phyloP scores from a whole-genome alignment of 139 green algal species.

The Nannochloris sp. region DNA sequence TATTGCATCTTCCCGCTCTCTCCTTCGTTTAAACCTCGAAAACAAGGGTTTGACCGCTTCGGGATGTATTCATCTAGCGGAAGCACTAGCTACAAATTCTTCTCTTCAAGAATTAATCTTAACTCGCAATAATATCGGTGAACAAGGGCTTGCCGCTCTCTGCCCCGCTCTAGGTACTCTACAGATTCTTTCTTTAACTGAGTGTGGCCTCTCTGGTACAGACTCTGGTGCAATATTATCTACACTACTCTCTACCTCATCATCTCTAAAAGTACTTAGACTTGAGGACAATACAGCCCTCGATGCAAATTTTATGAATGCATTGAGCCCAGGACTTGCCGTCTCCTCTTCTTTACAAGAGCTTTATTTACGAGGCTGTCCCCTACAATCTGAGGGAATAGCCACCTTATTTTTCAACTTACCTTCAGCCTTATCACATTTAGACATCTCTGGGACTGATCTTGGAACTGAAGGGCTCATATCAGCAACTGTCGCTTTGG shows the following conservation, averaged over 20 bases:
- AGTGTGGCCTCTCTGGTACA: constrained; percentile 1
- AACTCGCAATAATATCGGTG: background rate
- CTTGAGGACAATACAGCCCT: constrained; percentile 15
- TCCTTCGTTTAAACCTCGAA: constrained; percentile 8
- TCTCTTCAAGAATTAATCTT: constrained; percentile 1
- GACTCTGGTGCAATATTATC: background rate
- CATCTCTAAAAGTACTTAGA: background rate
- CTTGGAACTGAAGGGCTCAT: background rate
- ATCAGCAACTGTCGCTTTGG: too few species aligned
- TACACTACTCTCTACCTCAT: background rate
- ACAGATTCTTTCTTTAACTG: background rate
- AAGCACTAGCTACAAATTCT: background rate
- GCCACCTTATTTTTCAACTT: background rate
- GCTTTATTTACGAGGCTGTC: background rate
- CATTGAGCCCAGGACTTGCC: background rate
- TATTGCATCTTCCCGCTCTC: background rate
- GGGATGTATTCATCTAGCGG: background rate
- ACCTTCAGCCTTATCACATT: background rate
- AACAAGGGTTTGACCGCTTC: constrained; percentile 8
- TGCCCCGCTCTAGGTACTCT: background rate
- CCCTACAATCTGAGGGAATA: background rate
- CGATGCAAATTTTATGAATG: background rate
- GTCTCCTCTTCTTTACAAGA: background rate
- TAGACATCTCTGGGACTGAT: constrained; percentile 1
- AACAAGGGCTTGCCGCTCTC: background rate